Percentiles rank a stretch among this genome's conserved stretches.
phyloP scores from a whole-genome alignment of 805 yeast genomes.

The Candida tibetensis region DNA sequence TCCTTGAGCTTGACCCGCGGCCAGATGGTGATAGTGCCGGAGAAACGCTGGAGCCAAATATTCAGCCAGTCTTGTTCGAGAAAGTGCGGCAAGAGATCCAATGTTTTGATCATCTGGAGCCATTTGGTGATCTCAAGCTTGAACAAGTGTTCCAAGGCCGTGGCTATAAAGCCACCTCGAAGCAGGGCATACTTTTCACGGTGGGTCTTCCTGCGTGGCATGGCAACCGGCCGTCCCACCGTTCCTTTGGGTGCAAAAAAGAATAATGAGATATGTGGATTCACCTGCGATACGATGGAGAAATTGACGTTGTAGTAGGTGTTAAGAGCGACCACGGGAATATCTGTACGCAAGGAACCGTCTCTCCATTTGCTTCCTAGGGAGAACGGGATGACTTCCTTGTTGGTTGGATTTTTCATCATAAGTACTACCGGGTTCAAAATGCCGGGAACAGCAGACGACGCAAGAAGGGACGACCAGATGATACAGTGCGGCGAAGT shows the following conservation, averaged over 20 bases:
- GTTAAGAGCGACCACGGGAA: conserved; percentile 71
- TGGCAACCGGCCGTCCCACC: conserved; percentile 73
- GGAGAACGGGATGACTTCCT: conserved; percentile 58
- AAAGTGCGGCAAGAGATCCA: conserved; percentile 65
- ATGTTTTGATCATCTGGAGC: conserved; percentile 61
- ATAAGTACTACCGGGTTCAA: conserved; percentile 75
- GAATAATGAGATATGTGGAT: conserved; percentile 76
- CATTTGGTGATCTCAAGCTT: conserved; percentile 76
- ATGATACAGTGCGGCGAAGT: conserved; percentile 79
- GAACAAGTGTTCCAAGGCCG: conserved; percentile 67
- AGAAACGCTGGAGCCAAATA: conserved; percentile 69
- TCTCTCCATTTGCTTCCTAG: conserved; percentile 77
- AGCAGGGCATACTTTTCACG: conserved; percentile 39
- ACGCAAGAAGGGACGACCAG: conserved; percentile 76
- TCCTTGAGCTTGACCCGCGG: conserved; percentile 62
- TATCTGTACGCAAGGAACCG: conserved; percentile 75
- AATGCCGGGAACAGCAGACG: conserved; percentile 82
- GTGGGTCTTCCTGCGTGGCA: conserved; percentile 41
- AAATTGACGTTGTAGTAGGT: conserved; percentile 74
- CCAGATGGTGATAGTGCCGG: conserved; percentile 76
- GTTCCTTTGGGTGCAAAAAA: conserved; percentile 78
- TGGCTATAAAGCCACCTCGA: conserved; percentile 74
- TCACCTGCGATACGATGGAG: conserved; percentile 76
- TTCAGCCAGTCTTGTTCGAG: conserved; percentile 80
- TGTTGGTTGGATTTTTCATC: conserved; percentile 51